Percentiles rank a stretch among this genome's conserved stretches.
These are phyloP conservation scores for Blastomyces parvus DNA, from an alignment of 2,329 filamentous ascomycete genomes.

Conservation along the genomic window DNA sequence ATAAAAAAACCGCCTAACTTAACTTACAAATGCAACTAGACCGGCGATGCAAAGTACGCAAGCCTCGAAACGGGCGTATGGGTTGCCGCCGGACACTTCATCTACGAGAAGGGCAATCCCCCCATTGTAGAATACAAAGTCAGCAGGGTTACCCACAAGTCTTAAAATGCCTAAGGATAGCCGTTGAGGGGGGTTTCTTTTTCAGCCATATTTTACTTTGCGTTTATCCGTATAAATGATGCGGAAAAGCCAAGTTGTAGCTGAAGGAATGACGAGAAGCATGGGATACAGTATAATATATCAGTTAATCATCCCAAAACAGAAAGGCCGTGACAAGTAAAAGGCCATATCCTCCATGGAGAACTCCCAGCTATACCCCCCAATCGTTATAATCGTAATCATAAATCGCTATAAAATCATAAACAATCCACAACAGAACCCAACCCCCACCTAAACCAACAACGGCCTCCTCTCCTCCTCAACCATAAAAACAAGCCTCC, in stretches of 20 bases:
- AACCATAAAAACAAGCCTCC: conserved; percentile 3
- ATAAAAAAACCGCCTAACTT: conserved; percentile 4
- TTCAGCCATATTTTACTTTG: not conserved
- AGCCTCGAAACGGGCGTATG: conserved; percentile 34
- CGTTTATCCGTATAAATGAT: not conserved
- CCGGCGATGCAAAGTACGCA: conserved; percentile 35
- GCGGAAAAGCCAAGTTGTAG: not conserved
- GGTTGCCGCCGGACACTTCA: conserved; percentile 34
- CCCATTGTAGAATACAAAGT: conserved; percentile 36
- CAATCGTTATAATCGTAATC: not conserved
- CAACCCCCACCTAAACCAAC: conserved; percentile 14
- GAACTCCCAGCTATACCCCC: not conserved
- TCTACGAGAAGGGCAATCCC: conserved; percentile 28
- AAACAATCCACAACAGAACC: not conserved
- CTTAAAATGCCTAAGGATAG: not conserved
- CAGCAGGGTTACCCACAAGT: conserved; percentile 27
- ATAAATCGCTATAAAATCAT: not conserved
- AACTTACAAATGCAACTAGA: conserved; percentile 22
- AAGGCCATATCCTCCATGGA: not conserved
- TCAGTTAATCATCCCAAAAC: not conserved
- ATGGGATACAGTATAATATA: not conserved
- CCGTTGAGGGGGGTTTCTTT: not conserved
- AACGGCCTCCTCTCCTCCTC: conserved; percentile 22
- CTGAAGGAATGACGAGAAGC: not conserved
- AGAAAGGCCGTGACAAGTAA: not conserved